phyloP scores from a whole-genome alignment of 179 eudicot genomes.

The Sideroxylon spinosum region DNA sequence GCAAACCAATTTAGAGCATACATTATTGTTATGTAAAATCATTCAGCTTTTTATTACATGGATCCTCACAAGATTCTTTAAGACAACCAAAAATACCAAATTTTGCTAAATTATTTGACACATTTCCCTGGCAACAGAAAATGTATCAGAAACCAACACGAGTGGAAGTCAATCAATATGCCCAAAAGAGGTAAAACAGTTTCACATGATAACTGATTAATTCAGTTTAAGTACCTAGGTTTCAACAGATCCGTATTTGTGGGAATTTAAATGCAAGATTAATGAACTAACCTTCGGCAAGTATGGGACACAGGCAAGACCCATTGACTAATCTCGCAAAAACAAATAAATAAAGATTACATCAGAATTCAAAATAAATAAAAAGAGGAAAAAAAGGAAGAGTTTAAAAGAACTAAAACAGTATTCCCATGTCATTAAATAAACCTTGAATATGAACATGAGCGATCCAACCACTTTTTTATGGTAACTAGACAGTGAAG shows the following conservation, averaged over 20 bases:
- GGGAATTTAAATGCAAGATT: background rate
- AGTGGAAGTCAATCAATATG: background rate
- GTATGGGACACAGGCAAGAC: constrained; percentile 95
- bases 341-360: constrained; percentile 14
- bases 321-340: constrained; percentile 78
- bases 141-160: background rate
- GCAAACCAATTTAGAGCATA: background rate
- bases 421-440: constrained; percentile 7
- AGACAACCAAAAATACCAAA: background rate
- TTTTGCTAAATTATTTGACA: background rate
- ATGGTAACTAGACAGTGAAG: constrained; percentile 92
- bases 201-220: constrained; percentile 3
- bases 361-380: constrained; percentile 11
- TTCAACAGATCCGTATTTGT: constrained; percentile 7
- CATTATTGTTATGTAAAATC: background rate
- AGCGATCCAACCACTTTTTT: constrained; percentile 96
- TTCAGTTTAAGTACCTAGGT: background rate
- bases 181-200: background rate
- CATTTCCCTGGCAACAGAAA: background rate
- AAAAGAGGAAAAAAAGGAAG: background rate
- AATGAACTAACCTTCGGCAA: constrained; percentile 78
- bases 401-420: background rate
- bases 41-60: background rate
- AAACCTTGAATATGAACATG: constrained; percentile 92
- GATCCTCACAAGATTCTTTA: background rate